These are phyloP conservation scores for Acanthamoeba rhysodes DNA, from an alignment of 208 protist species.

Conservation along the genomic window DNA sequence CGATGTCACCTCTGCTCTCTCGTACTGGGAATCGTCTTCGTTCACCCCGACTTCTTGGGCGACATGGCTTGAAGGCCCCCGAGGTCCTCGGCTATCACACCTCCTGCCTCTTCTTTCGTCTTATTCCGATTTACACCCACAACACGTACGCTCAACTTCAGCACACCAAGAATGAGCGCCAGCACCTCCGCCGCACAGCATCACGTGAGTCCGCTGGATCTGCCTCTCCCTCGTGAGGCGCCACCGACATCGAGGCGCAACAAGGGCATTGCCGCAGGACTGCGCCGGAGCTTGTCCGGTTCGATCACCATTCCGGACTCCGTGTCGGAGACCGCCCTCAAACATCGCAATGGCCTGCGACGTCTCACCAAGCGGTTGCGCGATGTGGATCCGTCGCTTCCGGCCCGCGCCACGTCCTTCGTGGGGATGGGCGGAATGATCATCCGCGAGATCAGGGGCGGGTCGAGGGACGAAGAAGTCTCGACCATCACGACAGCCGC, in stretches of 20 bases:
- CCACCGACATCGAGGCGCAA: background rate
- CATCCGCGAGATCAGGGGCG: background rate
- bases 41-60: background rate
- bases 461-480: background rate
- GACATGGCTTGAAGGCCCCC: background rate
- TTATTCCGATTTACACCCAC: too few species aligned
- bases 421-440: conserved; percentile 43
- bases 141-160: background rate
- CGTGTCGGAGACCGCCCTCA: conserved; percentile 31
- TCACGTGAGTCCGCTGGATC: background rate
- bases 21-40: background rate
- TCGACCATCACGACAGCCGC: background rate
- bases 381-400: conserved; percentile 28
- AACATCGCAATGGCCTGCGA: conserved; percentile 1
- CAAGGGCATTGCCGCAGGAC: background rate
- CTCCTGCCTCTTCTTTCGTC: background rate
- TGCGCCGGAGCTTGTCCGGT: conserved; percentile 5
- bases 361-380: conserved; percentile 30
- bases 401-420: background rate
- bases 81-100: background rate
- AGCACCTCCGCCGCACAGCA: background rate
- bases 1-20: background rate
- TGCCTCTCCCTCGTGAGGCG: background rate
- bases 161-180: background rate
- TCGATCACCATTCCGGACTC: conserved; percentile 29